These are phyloP conservation scores for Orbilia oligospora DNA, from an alignment of 2,329 filamentous ascomycete species.

Conservation along the genomic window DNA sequence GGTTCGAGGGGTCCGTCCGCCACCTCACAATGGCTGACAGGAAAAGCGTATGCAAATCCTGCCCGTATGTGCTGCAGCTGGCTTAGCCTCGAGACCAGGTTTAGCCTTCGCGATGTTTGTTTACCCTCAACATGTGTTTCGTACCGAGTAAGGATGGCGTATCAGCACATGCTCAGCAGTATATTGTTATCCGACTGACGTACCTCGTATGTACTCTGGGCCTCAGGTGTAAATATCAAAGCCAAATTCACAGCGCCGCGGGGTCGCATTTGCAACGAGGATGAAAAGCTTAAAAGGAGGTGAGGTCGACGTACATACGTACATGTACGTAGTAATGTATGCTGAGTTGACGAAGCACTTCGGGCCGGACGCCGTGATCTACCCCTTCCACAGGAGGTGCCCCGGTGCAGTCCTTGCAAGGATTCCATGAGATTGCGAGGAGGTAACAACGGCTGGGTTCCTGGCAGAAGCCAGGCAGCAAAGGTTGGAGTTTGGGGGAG, in stretches of 20 bases:
- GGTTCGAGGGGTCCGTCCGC: constrained; percentile 51
- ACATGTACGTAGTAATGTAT: no score
- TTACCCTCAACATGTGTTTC: background rate
- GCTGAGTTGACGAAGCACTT: constrained; percentile 19
- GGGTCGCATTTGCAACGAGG: background rate
- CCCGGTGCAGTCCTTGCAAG: constrained; percentile 24
- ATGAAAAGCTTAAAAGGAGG: constrained; percentile 6
- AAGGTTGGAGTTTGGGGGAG: constrained; percentile 33
- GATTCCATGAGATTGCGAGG: constrained; percentile 46
- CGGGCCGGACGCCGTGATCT: constrained; percentile 56
- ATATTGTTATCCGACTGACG: background rate
- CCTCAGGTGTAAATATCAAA: no score
- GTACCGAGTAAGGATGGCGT: background rate
- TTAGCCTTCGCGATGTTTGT: background rate
- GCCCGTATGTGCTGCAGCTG: background rate
- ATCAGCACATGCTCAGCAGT: background rate
- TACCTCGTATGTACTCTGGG: no score
- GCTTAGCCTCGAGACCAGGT: no score
- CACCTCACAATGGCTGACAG: constrained; percentile 35
- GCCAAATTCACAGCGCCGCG: background rate
- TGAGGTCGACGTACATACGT: background rate
- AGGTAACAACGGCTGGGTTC: constrained; percentile 29
- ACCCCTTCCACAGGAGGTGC: constrained; percentile 15
- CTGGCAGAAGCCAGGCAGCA: constrained; percentile 56
- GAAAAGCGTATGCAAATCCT: constrained; percentile 5